These are phyloP conservation scores for Arthromyces matolae DNA, from an alignment of 768 basidiomycete genomes.

Conservation along the genomic window DNA sequence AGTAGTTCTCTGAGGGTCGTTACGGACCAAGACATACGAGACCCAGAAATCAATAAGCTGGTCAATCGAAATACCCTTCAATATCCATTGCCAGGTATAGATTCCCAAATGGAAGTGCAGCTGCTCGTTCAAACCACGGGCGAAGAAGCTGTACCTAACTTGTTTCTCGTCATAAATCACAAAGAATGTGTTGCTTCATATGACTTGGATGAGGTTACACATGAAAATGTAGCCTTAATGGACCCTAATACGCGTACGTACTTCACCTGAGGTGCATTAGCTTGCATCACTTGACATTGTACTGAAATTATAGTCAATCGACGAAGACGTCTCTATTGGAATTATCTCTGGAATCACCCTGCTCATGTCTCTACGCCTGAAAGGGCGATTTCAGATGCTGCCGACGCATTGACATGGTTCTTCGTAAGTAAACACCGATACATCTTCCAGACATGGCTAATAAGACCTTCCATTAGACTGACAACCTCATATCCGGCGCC, in stretches of 20 bases:
- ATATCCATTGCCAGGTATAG: constrained; percentile 28
- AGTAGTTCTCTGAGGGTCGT: constrained; percentile 37
- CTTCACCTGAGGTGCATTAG: neutral
- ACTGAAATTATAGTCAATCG: constrained; percentile 35
- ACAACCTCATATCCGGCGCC: constrained; percentile 44
- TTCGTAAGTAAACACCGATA: constrained; percentile 27
- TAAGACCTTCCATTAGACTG: constrained; percentile 28
- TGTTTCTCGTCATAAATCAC: constrained; percentile 46
- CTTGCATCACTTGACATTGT: neutral
- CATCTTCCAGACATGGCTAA: neutral
- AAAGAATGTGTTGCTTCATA: constrained; percentile 44
- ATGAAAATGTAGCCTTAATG: constrained; percentile 22
- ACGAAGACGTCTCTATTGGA: constrained; percentile 49
- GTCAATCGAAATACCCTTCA: constrained; percentile 25
- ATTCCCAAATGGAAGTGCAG: constrained; percentile 43
- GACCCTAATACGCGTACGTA: constrained; percentile 25
- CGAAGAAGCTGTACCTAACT: constrained; percentile 16
- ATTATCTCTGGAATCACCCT: constrained; percentile 47
- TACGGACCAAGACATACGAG: constrained; percentile 48
- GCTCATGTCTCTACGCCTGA: constrained; percentile 38
- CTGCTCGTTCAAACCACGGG: constrained; percentile 28
- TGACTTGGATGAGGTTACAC: constrained; percentile 28
- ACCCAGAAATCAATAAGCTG: constrained; percentile 28
- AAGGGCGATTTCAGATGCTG: constrained; percentile 42
- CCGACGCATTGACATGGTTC: constrained; percentile 50